Conservation (phyloP, 2,329 filamentous ascomycete genomes). For the Lasiodiplodia sp. region DNA sequence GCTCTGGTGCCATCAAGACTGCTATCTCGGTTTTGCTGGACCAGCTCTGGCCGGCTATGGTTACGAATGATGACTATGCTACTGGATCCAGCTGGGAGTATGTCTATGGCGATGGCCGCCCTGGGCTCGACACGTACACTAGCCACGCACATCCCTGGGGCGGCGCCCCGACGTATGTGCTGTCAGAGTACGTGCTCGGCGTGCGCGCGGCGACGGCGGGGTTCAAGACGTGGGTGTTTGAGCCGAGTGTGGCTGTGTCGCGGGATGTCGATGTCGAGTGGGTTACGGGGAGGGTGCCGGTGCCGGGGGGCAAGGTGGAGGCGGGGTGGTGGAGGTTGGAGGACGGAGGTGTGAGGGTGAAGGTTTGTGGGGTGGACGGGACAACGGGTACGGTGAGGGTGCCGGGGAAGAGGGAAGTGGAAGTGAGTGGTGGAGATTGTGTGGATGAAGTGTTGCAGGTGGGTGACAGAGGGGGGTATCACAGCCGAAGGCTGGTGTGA, state of each 20-base stretch:
- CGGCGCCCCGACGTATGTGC: constrained; percentile 54
- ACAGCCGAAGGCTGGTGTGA: no score
- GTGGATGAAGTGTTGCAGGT: constrained; percentile 7
- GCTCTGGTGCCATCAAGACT: no score
- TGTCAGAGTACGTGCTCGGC: constrained; percentile 34
- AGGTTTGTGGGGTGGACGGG: constrained; percentile 5
- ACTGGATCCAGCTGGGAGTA: constrained; percentile 58
- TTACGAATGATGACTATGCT: constrained; percentile 44
- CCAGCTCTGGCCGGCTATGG: constrained; percentile 53
- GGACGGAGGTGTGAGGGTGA: neutral
- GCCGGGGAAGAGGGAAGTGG: neutral
- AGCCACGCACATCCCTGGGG: constrained; percentile 56
- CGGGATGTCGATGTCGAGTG: constrained; percentile 11
- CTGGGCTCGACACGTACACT: constrained; percentile 54
- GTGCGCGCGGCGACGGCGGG: constrained; percentile 6
- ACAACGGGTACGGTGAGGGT: constrained; percentile 19
- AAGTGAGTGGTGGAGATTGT: neutral
- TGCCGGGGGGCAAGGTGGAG: neutral
- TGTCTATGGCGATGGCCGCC: constrained; percentile 47
- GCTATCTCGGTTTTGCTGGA: constrained; percentile 44
- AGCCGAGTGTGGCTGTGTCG: constrained; percentile 8
- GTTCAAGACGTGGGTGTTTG: constrained; percentile 13
- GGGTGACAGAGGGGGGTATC: no score
- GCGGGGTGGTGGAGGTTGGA: constrained; percentile 7
- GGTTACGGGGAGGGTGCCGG: constrained; percentile 20